A percentile compares a stretch with the other conserved stretches of the same genome.
Evolutionary conservation across 2,329 filamentous ascomycete species (phyloP).

Genomic region (Beauveria medogensis): DNA sequence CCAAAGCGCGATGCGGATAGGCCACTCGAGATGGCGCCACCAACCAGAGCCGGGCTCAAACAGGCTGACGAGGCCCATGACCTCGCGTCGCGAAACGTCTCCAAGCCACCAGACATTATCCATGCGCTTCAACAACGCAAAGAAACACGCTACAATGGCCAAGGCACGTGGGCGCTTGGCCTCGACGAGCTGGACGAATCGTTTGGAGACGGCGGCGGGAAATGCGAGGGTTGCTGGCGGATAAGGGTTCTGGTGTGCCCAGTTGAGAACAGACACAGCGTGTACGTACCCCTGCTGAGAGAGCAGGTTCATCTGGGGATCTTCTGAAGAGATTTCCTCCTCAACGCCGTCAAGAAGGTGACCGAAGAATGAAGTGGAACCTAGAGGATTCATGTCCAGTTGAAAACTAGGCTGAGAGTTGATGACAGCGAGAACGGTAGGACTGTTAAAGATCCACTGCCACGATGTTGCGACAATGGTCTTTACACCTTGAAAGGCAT

Average conservation of each 20-base stretch:
- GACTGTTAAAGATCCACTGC: conserved; percentile 53
- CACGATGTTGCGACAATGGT: conserved; percentile 56
- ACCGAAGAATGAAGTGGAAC: conserved; percentile 49
- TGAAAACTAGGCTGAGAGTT: conserved; percentile 56
- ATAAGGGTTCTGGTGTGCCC: conserved; percentile 54
- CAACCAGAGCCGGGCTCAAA: conserved; percentile 51
- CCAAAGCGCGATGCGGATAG: conserved; percentile 50
- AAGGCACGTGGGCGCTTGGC: conserved; percentile 52
- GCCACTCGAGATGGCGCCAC: conserved; percentile 56
- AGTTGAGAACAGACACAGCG: conserved; percentile 58
- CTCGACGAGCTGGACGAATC: conserved; percentile 52
- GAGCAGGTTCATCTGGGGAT: conserved; percentile 21
- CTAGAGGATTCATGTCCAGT: conserved; percentile 46
- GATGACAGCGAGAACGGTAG: conserved; percentile 52
- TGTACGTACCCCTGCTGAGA: conserved; percentile 51
- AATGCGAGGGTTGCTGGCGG: conserved; percentile 53
- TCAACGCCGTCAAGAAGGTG: conserved; percentile 50
- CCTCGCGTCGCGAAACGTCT: conserved; percentile 56
- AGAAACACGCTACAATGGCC: conserved; percentile 58
- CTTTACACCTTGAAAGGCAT: conserved; percentile 60
- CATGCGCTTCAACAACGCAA: conserved; percentile 54
- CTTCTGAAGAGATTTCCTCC: conserved; percentile 40
- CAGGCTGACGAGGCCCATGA: conserved; percentile 53
- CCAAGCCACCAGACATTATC: conserved; percentile 62
- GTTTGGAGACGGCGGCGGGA: conserved; percentile 55